phyloP scores from a whole-genome alignment of 1,284 basidiomycete species.

The Athelia sp. region DNA sequence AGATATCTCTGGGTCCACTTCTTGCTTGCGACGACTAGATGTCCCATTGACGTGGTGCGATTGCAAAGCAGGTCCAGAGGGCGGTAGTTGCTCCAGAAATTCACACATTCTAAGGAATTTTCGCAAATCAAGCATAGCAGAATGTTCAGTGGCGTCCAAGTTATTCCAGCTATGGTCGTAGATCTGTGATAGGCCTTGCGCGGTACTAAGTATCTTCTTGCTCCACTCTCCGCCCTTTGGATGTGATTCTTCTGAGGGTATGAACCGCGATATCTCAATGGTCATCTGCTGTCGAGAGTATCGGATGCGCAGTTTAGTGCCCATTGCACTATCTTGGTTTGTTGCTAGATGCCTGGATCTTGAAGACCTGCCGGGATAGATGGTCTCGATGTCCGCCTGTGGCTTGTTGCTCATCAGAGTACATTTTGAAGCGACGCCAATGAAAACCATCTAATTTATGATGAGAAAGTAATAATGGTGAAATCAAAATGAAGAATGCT shows the following conservation, averaged over 20 bases:
- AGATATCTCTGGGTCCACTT: too few species aligned
- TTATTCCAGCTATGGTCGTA: too few species aligned
- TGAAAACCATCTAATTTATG: constrained; percentile 43
- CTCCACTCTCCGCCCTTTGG: constrained; percentile 27
- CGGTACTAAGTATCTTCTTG: constrained; percentile 29
- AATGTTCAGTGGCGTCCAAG: too few species aligned
- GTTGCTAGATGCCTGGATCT: constrained; percentile 1
- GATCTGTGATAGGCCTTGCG: not conserved
- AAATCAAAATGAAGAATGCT: too few species aligned
- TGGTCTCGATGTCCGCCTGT: constrained; percentile 42
- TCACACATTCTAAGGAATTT: too few species aligned
- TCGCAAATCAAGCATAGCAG: too few species aligned
- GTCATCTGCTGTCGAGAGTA: constrained; percentile 32
- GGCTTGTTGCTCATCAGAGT: constrained; percentile 53
- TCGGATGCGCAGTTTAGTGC: constrained; percentile 34
- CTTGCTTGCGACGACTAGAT: too few species aligned
- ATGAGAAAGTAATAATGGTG: too few species aligned
- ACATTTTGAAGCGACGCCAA: constrained; percentile 35
- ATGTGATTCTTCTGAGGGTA: too few species aligned
- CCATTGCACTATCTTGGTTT: constrained; percentile 7
- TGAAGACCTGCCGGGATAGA: constrained; percentile 19
- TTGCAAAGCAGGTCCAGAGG: too few species aligned
- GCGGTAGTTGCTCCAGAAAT: too few species aligned
- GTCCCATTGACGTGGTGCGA: too few species aligned
- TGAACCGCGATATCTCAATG: not conserved